phyloP scores from a whole-genome alignment of 441 rosid species.

The Croton laevigatus region DNA sequence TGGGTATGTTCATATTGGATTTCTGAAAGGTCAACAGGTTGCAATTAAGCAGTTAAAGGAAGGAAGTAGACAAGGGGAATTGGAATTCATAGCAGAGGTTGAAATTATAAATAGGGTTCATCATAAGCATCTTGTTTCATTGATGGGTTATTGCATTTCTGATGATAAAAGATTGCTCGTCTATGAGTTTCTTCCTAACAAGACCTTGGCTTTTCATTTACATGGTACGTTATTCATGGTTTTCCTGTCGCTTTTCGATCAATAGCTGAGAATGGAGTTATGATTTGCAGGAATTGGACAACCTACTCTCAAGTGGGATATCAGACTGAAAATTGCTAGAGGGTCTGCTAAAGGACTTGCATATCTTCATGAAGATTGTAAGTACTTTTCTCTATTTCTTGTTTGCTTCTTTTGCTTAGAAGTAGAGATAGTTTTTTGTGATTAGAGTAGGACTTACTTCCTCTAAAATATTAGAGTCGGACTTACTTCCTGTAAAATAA shows the following conservation, averaged over 20 bases:
- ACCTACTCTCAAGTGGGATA: slow-evolving; percentile 64
- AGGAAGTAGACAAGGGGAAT: slow-evolving; percentile 89
- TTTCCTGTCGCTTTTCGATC: background rate
- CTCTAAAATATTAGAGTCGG: background rate
- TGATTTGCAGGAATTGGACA: slow-evolving; percentile 40
- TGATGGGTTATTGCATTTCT: slow-evolving; percentile 77
- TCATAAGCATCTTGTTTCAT: slow-evolving; percentile 84
- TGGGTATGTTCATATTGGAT: slow-evolving; percentile 82
- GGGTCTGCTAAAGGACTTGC: slow-evolving; percentile 93
- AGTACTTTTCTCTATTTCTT: slow-evolving; percentile 22
- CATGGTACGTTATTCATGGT: slow-evolving; percentile 42
- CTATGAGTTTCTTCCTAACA: slow-evolving; percentile 88
- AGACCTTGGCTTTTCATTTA: slow-evolving; percentile 76
- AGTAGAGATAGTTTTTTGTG: too few relatives aligned
- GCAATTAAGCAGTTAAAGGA: slow-evolving; percentile 83
- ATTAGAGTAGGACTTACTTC: background rate
- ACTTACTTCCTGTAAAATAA: background rate
- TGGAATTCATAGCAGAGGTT: slow-evolving; percentile 87
- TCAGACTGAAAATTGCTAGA: slow-evolving; percentile 73
- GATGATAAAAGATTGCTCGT: slow-evolving; percentile 70
- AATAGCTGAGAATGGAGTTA: background rate
- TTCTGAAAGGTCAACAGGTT: slow-evolving; percentile 76
- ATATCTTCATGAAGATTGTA: slow-evolving; percentile 93
- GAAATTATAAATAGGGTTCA: slow-evolving; percentile 85
- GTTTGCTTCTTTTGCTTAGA: background rate